Evolutionary conservation across 306 rosid species (phyloP).

Genomic region (Vigna trinervia): DNA sequence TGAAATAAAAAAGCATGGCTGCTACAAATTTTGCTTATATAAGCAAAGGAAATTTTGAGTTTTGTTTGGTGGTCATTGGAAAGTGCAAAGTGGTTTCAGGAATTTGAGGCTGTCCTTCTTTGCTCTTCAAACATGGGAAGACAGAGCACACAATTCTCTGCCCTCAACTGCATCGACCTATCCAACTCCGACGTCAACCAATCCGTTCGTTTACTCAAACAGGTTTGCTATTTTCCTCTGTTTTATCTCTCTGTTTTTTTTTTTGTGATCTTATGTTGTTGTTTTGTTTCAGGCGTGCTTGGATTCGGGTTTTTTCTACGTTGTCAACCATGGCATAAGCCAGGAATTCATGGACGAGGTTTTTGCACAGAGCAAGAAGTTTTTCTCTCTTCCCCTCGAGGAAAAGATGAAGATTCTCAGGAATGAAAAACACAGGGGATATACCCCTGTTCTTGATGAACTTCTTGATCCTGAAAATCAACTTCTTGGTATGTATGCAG

Average conservation of each 20-base stretch:
- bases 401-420: constrained; percentile 83
- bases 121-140: constrained; percentile 57
- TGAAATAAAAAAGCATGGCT: not conserved
- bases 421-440: constrained; percentile 84
- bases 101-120: constrained; percentile 32
- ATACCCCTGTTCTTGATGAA: constrained; percentile 89
- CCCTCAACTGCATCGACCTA: constrained; percentile 79
- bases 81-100: not conserved
- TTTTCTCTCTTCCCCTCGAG: constrained; percentile 62
- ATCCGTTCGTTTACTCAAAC: constrained; percentile 75
- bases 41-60: not conserved
- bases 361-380: constrained; percentile 68
- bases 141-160: constrained; percentile 48
- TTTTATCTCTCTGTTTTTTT: not conserved
- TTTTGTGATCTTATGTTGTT: not conserved
- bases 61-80: not conserved
- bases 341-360: constrained; percentile 75
- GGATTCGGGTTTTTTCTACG: constrained; percentile 96
- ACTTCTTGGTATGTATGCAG: constrained; percentile 58
- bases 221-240: constrained; percentile 49
- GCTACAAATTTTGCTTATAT: not conserved
- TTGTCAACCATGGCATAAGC: constrained; percentile 82
- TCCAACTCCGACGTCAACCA: constrained; percentile 63
- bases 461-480: constrained; percentile 76
- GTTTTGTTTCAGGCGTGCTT: constrained; percentile 63